Evolutionary conservation across 371 early-diverging fungal genomes (phyloP), one percentile per base, ranked within the genome.

Genomic region (Apophysomyces ossiformis): DNA sequence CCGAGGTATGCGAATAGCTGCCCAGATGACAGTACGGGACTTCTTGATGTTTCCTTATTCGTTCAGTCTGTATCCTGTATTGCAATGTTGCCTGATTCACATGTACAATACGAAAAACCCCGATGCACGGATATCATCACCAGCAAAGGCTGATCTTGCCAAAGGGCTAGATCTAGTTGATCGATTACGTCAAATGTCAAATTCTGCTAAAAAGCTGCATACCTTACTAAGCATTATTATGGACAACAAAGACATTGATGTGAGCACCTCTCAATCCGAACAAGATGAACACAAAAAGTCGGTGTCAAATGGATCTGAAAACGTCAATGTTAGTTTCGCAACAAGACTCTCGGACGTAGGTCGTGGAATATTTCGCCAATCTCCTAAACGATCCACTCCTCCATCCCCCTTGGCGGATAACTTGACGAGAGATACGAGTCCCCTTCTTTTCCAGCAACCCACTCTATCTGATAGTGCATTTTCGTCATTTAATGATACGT

Each of bases 41-140:
- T 82, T 75, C 38, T 36, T 82, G 68, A 73, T 77, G 75, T 77
- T 75, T 64, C 79, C 82, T 8, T 82, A 79, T 60, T 71, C 77
- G 2, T 82, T 82, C 57, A 77, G 76, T 69, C 60, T 82, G 18
- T 82, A 78, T 58, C 79, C 82, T 1, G 71, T 82, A 1, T 45
- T 82, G 2, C 82, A 82, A 64, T 75, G 76, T 56, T 77, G 82
- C 44, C 45, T 82, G 38, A 82, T 82, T 57, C 77, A 72, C 41
- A 79, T 82, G 68, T 82, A 79, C 56, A 82, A 82, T 32, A 71
- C 79, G 1, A 78, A 79, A 37, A 78, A 72, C 43, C 68, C 69
- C 1, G 79, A 82, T 32, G 63, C 69, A 3, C 37, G 71, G 18
- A 69, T 82, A 11, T 77, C 82, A 2, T 57, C 68, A 26, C 68